Base-by-base conservation (phyloP, 345 rosid species). In the Trapa incisa region DNA sequence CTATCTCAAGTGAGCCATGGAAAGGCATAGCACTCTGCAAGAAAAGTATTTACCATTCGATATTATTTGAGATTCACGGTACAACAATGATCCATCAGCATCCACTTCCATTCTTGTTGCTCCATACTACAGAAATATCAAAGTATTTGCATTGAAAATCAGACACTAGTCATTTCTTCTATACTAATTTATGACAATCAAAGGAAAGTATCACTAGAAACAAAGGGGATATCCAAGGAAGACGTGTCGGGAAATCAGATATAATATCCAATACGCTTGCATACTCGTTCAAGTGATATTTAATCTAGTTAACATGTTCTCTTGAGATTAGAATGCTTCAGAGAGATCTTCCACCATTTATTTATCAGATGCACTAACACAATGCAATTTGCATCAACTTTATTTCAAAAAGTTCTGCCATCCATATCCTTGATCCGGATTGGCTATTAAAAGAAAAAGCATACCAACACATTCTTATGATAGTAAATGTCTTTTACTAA, bases 31-130 rank as follows among this genome's bases (percentile, higher is more conserved):
- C 22, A 22, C 17, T 37, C 37, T 14, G 62, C 11, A 37, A 17
- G 12, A 52, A 56, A 61, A 61, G 45, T 10, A 37, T n/a, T 62
- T 76, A 88, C 98, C 81, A 66, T 84, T 86, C 5, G 79, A 67
- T 75, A 72, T 82, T 53, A 32, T 69, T 73, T 85, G 94, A 67
- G 87, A 79, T 74, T 73, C 79, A 35, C 96, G 97, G 67, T 82
- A 85, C 3, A 91, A 77, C 48, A 91, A 68, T 39, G 97, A 79
- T n/a, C 99, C 99, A 74, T 89, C 95, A 57, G 74, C 75, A 77
- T 87, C 91, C 38, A 94, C 99, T 79, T 86, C 89, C 81, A 94
- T 83, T 77, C 85, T 86, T 0, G 95, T 86, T 32, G 92, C 85
- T 68, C 97, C 96, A 81, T 75, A 82, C 97, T 91, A 71, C 48